Evolutionary conservation across 1,284 basidiomycete genomes (phyloP), one percentile per base, ranked within the genome.

Genomic region (Melampsora americana): DNA sequence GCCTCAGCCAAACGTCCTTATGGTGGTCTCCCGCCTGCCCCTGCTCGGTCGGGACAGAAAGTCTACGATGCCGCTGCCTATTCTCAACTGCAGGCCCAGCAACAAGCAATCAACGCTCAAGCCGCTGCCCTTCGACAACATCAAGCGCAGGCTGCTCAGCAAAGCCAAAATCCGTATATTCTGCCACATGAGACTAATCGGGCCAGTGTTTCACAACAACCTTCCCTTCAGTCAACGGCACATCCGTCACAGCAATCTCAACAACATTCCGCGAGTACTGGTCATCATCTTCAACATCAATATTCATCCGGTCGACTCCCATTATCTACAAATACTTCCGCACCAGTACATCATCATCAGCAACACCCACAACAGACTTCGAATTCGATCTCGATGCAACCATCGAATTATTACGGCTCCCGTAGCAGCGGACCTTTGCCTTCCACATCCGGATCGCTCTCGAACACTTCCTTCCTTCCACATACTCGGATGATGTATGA

Each of bases 21-120:
- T 81, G 95, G 95, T n/a, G 95, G 95, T 7, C 86, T 98, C 2
- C 84, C 84, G 0, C 79, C 90, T 86, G 77, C 92, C 87, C 82
- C 91, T 86, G 66, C 92, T 88, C 82, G 84, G 81, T 77, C 79
- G 5, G 90, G 90, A 16, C 86, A 93, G 69, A 90, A 92, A 5
- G 95, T 92, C 82, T 91, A 92, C 80, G 95, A 97, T 83, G 93
- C 95, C 0, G 93, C 93, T 12, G 85, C 91, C 0, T 98, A 98
- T 85, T 94, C 94, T 80, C 93, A 96, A 79, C 95, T 95, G 81
- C 87, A 96, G 62, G 90, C 89, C 1, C 93, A 95, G 82, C 95
- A 98, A 81, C 95, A 98, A 84, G 90, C 89, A 23, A 94, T 93
- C 83, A 94, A 91, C 6, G 90, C 92, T 2, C 92, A 93, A 78